Conservation (phyloP, 768 basidiomycete genomes). For the Paxillus rubicundulus region DNA sequence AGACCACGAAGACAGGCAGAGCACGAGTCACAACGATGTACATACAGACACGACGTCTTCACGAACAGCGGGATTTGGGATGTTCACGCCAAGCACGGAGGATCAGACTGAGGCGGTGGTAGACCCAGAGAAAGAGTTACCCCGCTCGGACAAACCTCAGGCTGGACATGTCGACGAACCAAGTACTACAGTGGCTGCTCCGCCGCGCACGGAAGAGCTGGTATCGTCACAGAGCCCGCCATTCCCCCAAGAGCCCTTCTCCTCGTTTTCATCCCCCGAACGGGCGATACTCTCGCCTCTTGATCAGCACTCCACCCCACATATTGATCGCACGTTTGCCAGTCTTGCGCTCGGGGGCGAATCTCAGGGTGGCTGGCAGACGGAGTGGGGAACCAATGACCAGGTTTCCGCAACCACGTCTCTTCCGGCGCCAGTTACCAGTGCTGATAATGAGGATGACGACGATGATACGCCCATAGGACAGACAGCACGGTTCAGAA, state of each 20-base stretch:
- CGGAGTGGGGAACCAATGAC: constrained; percentile 41
- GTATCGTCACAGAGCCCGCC: constrained; percentile 2
- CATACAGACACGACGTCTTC: constrained; percentile 12
- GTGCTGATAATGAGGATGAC: constrained; percentile 46
- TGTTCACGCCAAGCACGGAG: constrained; percentile 27
- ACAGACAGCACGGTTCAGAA: constrained; percentile 38
- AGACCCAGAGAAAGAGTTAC: constrained; percentile 12
- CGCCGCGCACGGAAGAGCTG: constrained; percentile 14
- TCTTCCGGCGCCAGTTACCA: constrained; percentile 20
- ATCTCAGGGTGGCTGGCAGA: constrained; percentile 51
- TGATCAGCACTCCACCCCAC: constrained; percentile 21
- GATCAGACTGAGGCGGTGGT: constrained; percentile 20
- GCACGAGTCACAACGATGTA: constrained; percentile 10
- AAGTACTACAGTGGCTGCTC: constrained; percentile 8
- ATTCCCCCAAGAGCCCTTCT: constrained; percentile 11
- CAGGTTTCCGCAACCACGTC: constrained; percentile 11
- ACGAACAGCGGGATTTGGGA: constrained; percentile 50
- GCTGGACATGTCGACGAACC: constrained; percentile 31
- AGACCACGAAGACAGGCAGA: constrained; percentile 31
- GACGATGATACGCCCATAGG: constrained; percentile 70
- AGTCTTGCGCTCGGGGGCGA: constrained; percentile 51
- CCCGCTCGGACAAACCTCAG: constrained; percentile 28
- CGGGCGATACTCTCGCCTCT: constrained; percentile 30
- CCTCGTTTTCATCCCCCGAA: constrained; percentile 22
- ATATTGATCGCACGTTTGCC: constrained; percentile 35